Base-by-base conservation (phyloP, 768 basidiomycete species). In the Psilocybe sp. region DNA sequence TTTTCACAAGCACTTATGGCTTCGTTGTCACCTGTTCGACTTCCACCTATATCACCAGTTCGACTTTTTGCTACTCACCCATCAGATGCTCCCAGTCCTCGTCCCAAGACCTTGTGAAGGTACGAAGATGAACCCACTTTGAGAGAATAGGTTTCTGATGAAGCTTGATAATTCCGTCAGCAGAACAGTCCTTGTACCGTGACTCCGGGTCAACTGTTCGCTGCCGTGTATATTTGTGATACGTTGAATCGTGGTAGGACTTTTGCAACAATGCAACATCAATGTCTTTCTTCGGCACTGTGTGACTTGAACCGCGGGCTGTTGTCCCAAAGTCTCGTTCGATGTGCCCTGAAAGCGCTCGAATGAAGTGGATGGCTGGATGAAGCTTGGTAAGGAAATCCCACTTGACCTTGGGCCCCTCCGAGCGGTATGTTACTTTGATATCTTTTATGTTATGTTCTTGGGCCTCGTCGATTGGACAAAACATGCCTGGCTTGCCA, bases 401-500 rank as follows among this genome's bases (percentile, higher is more conserved):
- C 70, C 63, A 67, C 15, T 60, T 60, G 11, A 61, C 53, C 33
- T 61, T 60, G 6, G 70, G 69, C 0, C 70, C 71, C 44, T 64
- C 54, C 4, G 66, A 66, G 0, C 58, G 59, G 54, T 69, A 63
- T 3, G 63, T 70, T 1, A 67, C 66, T 51, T 73, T 72, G 3
- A 70, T 63, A 36, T 69, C 69, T 53, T 61, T 64, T 32, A 74
- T 64, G 46, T 70, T 72, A 19, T 66, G 58, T 41, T 74, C 70
- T 46, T 71, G 65, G 1, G 63, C 60, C 34, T 57, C 53, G 49
- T 73, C 69, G 1, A 73, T 47, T 0, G 67, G 57, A 11, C 58
- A 48, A 46, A 61, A 67, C 5, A n/a, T 19, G 9, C 55, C n/a
- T 8, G 42, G 57, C 2, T 53, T 49, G 1, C 69, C 69, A 1